Base-by-base conservation (phyloP, 257 asterid species). In the Avicennia marina region DNA sequence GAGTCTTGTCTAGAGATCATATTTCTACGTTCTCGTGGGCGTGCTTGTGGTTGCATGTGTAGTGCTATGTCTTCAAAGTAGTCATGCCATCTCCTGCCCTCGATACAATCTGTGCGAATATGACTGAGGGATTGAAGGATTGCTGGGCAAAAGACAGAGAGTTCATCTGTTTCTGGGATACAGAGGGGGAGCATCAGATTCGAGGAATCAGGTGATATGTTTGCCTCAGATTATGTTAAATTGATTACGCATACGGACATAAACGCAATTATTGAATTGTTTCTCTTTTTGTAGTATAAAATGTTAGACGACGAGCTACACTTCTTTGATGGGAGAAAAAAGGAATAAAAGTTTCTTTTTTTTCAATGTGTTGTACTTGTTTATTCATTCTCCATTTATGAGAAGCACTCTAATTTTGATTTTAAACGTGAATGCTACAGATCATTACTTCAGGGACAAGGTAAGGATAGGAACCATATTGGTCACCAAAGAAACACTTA, bases 181-280 rank as follows among this genome's bases (percentile, higher is more conserved):
- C 63, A 52, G 67, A 54, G 48, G 53, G 18, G 64, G 68, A 54
- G 72, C 70, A 55, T 48, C 56, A 21, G 56, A 48, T 48, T 36
- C n/a, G 7, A 40, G 52, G 33, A 67, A 71, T 56, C 73, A 63
- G 77, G 84, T 76, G 83, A 77, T 75, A 46, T 66, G 68, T 73
- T 72, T 72, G 74, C 68, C 31, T 51, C 43, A 71, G 78, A 62
- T 62, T 62, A 80, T 63, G 65, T 17, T 38, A 25, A 13, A 12
- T 40, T 73, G 75, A 60, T 70, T 69, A 40, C 64, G 69, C 68
- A 42, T 57, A 54, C 51, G 61, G 63, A 68, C 56, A 64, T 65
- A 65, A 59, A 45, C 40, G 60, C 43, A 41, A 63, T 66, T 60
- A 66, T 70, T 71, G 56, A 57, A 53, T 72, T 41, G 13, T 20